phyloP scores from a whole-genome alignment of 257 asterid genomes.

The Linderniella brevidens region DNA sequence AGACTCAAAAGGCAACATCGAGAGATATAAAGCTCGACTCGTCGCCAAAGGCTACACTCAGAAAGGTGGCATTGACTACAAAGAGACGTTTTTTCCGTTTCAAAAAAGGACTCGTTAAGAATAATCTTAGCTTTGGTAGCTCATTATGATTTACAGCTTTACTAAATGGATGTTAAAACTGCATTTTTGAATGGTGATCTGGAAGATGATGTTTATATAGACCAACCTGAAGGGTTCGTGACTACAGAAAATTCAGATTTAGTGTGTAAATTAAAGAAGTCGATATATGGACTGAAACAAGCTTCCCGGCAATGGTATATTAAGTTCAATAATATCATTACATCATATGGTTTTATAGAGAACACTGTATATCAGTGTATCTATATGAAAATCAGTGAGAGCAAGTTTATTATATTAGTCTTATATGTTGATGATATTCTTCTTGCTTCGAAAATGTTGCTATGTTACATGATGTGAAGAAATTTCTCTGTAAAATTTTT shows the following conservation, averaged over 20 bases:
- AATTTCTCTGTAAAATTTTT: not conserved
- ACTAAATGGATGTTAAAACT: conserved; percentile 1
- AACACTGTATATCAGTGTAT: not conserved
- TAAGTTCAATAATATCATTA: not conserved
- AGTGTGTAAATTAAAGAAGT: conserved; percentile 3
- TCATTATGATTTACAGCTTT: not conserved
- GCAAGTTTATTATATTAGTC: not conserved
- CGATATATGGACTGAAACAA: conserved; percentile 3
- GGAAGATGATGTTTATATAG: not conserved
- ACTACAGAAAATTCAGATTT: not conserved
- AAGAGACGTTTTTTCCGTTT: not conserved
- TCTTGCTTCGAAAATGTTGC: not conserved
- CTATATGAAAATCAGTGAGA: conserved; percentile 1
- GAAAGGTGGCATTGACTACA: not conserved
- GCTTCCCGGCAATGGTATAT: conserved; percentile 2
- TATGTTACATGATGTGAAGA: not conserved
- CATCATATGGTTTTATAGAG: not conserved
- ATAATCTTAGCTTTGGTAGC: not conserved
- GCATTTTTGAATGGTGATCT: not conserved
- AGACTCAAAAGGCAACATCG: not conserved
- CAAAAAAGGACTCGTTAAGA: not conserved
- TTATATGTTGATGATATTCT: conserved; percentile 2
- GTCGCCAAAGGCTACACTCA: not conserved
- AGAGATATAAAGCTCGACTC: not conserved
- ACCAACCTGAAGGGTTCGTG: not conserved